Percentiles rank a stretch among this genome's conserved stretches.
Conservation (phyloP, 257 asterid species). For the Solanum neorickii region DNA sequence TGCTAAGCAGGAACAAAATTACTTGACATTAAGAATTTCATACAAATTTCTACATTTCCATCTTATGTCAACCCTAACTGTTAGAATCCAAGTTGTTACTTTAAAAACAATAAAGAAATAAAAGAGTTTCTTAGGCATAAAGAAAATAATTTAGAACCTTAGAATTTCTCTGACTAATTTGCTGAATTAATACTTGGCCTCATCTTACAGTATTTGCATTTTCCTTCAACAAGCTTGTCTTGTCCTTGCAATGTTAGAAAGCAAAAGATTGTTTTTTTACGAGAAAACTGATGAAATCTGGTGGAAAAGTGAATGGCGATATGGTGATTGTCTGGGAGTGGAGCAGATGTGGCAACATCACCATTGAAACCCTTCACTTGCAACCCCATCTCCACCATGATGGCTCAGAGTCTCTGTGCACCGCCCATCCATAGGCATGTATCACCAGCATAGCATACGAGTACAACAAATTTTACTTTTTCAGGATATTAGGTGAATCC, state of each 20-base stretch:
- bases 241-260: not conserved
- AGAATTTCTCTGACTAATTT: not conserved
- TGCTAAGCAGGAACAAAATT: not conserved
- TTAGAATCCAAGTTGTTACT: not conserved
- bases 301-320: not conserved
- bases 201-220: not conserved
- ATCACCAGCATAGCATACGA: not conserved
- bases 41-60: not conserved
- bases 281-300: not conserved
- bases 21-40: not conserved
- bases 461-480: not conserved
- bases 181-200: not conserved
- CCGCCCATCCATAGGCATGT: not conserved
- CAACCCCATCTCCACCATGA: not conserved
- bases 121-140: not conserved
- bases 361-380: not conserved
- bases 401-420: not conserved
- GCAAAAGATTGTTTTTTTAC: not conserved
- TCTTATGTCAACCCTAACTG: not conserved
- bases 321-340: not conserved
- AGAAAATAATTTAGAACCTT: not conserved
- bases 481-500: not conserved
- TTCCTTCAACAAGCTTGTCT: not conserved
- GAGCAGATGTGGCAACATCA: not conserved
- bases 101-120: not conserved